Conservation (phyloP, 2,329 filamentous ascomycete species). For the Diplodia scrobiculata region DNA sequence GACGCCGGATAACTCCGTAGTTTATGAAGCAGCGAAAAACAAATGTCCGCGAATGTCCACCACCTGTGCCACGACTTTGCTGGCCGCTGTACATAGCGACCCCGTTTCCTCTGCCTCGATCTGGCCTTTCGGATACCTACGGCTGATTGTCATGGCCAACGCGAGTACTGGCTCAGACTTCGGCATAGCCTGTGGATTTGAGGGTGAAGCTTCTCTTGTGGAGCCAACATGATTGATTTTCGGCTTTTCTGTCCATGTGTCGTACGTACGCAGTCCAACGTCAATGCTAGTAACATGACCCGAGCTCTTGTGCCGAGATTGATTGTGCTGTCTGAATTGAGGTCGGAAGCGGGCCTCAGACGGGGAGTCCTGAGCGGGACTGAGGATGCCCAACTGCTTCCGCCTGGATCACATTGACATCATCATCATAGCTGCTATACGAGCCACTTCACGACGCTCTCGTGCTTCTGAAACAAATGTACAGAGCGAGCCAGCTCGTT, state of each 20-base stretch:
- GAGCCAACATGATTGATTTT: constrained; percentile 11
- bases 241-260: constrained; percentile 16
- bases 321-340: background rate
- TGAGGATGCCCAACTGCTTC: background rate
- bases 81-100: constrained; percentile 24
- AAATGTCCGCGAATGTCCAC: constrained; percentile 18
- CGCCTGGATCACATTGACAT: constrained; percentile 7
- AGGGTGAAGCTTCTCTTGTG: background rate
- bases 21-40: constrained; percentile 23
- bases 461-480: constrained; percentile 8
- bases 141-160: background rate
- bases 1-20: constrained; percentile 22
- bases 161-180: no score
- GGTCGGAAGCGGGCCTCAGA: background rate
- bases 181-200: constrained; percentile 2
- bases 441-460: background rate
- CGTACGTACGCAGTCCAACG: constrained; percentile 7
- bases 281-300: constrained; percentile 24
- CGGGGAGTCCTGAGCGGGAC: background rate
- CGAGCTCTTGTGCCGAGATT: background rate
- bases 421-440: background rate
- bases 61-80: constrained; percentile 11
- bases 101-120: background rate
- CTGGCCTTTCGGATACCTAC: constrained; percentile 9
- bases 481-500: background rate